These are phyloP conservation scores for Fusarium chuoi DNA, from an alignment of 2,329 filamentous ascomycete genomes.

Conservation along the genomic window DNA sequence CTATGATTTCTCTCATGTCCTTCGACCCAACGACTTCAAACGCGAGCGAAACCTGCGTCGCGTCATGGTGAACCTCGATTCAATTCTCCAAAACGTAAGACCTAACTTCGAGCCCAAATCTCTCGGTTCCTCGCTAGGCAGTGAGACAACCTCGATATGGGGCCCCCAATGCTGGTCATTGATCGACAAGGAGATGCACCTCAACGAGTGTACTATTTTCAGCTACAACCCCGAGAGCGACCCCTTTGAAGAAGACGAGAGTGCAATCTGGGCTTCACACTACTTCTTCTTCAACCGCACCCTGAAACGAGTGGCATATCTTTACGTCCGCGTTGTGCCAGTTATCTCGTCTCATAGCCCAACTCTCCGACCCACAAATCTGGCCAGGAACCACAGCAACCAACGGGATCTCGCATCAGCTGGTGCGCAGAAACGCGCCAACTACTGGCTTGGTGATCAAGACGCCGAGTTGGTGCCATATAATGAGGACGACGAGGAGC, in stretches of 20 bases:
- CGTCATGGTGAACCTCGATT: slow-evolving; percentile 89
- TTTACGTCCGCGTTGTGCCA: slow-evolving; percentile 90
- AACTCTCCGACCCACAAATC: slow-evolving; percentile 51
- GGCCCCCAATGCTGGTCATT: slow-evolving; percentile 90
- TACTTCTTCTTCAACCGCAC: slow-evolving; percentile 98
- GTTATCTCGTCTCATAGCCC: slow-evolving; percentile 74
- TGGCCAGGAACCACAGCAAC: slow-evolving; percentile 43
- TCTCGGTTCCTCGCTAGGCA: slow-evolving; percentile 54
- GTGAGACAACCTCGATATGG: slow-evolving; percentile 74
- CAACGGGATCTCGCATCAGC: slow-evolving; percentile 48
- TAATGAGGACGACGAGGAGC: slow-evolving; percentile 60
- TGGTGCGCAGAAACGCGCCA: slow-evolving; percentile 74
- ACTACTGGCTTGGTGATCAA: slow-evolving; percentile 85
- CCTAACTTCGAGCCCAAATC: slow-evolving; percentile 65
- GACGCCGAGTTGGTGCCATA: slow-evolving; percentile 60
- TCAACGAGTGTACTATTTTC: slow-evolving; percentile 89
- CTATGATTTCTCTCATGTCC: slow-evolving; percentile 95
- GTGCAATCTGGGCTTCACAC: slow-evolving; percentile 93
- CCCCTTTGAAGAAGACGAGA: slow-evolving; percentile 90
- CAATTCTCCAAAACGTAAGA: slow-evolving; percentile 85
- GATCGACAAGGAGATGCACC: slow-evolving; percentile 93
- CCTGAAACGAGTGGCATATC: slow-evolving; percentile 90
- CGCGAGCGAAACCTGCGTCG: slow-evolving; percentile 81
- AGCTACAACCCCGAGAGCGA: slow-evolving; percentile 90
- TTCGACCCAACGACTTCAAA: slow-evolving; percentile 90